Evolutionary conservation across 148 eudicot species (phyloP), one percentile per base, ranked within the genome.

Genomic region (Rhododendron molle): DNA sequence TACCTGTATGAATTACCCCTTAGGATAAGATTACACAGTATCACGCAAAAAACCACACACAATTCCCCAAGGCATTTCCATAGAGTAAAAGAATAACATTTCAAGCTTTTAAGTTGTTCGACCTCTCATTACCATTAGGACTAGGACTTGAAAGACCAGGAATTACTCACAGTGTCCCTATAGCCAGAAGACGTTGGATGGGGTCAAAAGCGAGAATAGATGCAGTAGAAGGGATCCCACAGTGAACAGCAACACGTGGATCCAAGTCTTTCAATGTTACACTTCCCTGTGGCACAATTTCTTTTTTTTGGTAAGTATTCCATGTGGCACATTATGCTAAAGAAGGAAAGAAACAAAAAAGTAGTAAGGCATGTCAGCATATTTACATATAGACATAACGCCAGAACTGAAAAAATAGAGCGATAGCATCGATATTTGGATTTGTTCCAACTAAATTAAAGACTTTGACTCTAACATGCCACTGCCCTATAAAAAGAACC

Each of bases 201-300:
- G 97, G 94, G 74, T 97, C 98, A 89, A 92, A 92, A 80, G 98
- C 95, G 74, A 97, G 93, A 86, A 90, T 90, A 56, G 98, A 97
- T 71, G 99, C 94, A 28, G 98, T 93, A 49, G 98, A 91, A 32
- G 99, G 99, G 87, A 97, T 92, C 87, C 99, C 99, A 93, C 93
- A 95, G 83, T 97, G 99, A 88, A 88, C 84, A 78, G 90, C 83
- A 84, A 93, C 92, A 34, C 85, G 90, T 50, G 98, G 95, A 85
- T 92, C 90, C 86, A 94, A 86, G 79, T 89, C 91, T 81, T 85
- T 80, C 38, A 32, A 81, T 77, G 85, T 82, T 84, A 84, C 82
- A 84, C 82, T 80, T 83, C 83, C 87, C 60, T 90, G 78, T 38
- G 60, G 81, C 52, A 76, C 87, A 84, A 40, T 40, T 40, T 40